Evolutionary conservation across 768 basidiomycete species (phyloP).

Genomic region (Melanogaster broomeanus): DNA sequence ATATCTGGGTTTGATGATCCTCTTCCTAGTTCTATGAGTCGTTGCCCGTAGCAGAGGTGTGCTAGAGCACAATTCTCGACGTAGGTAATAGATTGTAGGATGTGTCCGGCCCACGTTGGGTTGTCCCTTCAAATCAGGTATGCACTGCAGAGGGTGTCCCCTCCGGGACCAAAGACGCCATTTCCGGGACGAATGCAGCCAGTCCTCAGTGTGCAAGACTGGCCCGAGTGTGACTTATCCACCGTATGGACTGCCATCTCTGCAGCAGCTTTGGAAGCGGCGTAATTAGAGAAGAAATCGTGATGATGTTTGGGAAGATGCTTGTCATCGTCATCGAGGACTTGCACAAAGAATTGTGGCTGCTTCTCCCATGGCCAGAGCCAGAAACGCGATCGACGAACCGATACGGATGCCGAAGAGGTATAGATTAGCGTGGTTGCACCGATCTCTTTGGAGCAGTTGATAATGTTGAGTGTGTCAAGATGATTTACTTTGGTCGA

Average conservation of each 20-base stretch:
- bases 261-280: constrained; percentile 60
- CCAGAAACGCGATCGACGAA: constrained; percentile 60
- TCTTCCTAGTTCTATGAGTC: constrained; percentile 56
- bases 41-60: constrained; percentile 72
- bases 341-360: constrained; percentile 60
- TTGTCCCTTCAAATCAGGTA: constrained; percentile 62
- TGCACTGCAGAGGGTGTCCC: constrained; percentile 68
- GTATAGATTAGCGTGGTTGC: constrained; percentile 66
- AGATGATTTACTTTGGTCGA: constrained; percentile 65
- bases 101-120: constrained; percentile 60
- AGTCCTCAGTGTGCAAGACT: constrained; percentile 50
- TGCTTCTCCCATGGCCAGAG: constrained; percentile 76
- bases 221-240: constrained; percentile 35
- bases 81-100: constrained; percentile 66
- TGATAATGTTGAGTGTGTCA: constrained; percentile 69
- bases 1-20: constrained; percentile 57
- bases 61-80: constrained; percentile 78
- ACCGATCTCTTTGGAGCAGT: constrained; percentile 55
- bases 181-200: constrained; percentile 81
- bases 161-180: constrained; percentile 73
- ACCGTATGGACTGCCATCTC: constrained; percentile 50
- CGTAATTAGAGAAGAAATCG: constrained; percentile 80
- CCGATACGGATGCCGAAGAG: constrained; percentile 66
- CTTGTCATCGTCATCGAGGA: constrained; percentile 61
- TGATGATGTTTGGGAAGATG: constrained; percentile 53